Evolutionary conservation across 257 asterid genomes (phyloP), one percentile per base, ranked within the genome.

Genomic region (Solanum bulbocastanum): DNA sequence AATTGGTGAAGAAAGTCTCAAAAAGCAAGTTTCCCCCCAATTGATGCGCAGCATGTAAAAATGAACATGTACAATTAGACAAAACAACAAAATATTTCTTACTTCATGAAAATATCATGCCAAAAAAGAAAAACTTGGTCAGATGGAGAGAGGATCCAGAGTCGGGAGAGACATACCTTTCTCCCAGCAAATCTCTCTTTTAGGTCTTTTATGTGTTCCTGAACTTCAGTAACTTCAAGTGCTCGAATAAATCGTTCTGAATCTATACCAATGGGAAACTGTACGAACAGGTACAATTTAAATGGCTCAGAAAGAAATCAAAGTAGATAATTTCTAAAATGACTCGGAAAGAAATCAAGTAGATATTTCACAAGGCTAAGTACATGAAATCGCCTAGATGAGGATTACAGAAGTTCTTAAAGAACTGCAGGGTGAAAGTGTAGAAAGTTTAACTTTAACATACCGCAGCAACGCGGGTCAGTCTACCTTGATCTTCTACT

Each of bases 391-490:
- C 14, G 33, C 23, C 27, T 62, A 87, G 40, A 83, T 83, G 66
- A 86, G 68, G 72, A 88, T 40, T 65, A 79, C 35, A 25, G 27
- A 87, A 33, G 33, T 74, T 87, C 58, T 36, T 76, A 39, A 33
- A 10, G 32, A 76, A 15, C 30, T 62, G 83, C 79, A 33, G 27
- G 20, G 84, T 87, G 66, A 25, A 86, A n/a, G 42, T 56, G 83
- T 12, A 44, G 2, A 85, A 89, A 86, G 68, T 36, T 83, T 75
- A 88, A 73, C 88, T 85, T 86, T 69, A 87, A 89, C 91, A 87
- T 93, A 96, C 99, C 91, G 98, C 99, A 89, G 99, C 99, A 69
- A 96, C 99, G 90, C 98, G 99, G 90, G 99, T 96, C 82, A 95
- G 92, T 93, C 96, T 94, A 86, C 98, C 99, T 91, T 96, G 99